Base-by-base conservation (phyloP, 352 stramenopile genomes). In the Globisporangium lucens region DNA sequence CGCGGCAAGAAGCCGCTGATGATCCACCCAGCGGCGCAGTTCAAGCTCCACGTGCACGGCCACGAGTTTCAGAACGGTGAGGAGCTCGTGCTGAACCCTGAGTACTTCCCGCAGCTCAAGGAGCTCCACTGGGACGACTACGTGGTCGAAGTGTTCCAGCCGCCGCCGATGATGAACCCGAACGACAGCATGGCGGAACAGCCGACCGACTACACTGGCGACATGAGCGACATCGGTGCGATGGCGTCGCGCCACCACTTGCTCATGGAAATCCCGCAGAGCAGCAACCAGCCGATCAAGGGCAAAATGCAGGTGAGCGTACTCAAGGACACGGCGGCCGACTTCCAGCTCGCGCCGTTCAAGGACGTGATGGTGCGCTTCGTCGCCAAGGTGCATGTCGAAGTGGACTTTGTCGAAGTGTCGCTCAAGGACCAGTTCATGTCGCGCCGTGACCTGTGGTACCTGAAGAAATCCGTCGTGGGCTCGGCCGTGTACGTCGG, bases 371-470 rank as follows among this genome's bases (percentile, higher is more conserved):
- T 87, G 52, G 79, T 95, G 64, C 84, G 87, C 33, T 94, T 94
- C 61, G 68, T 97, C 22, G 76, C 87, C 41, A 93, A 94, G 74
- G 73, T 77, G 22, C 75, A 85, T 30, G 90, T 94, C 27, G 76
- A 83, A 38, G 75, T 96, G 59, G 86, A 97, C 58, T 97, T 97
- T 65, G 88, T 98, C 41, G 91, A 98, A 72, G 78, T 97, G 35
- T 92, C 87, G 33, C 77, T 97, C 51, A 97, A 97, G 63, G 89
- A 96, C 75, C 88, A 98, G 72, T 98, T 97, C 73, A 80, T 98
- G 67, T 97, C 91, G 24, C 89, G 93, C n/a, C 87, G 85, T 36
- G 91, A 98, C 68, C 78, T 98, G 49, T 97, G 90, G 84, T 95
- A 93, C 67, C 35, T 95, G 3, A 80, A 90, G 65, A 75, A 89